Evolutionary conservation across 768 basidiomycete genomes (phyloP), one percentile per base, ranked within the genome.

Genomic region (Crassisporium funariophilum): DNA sequence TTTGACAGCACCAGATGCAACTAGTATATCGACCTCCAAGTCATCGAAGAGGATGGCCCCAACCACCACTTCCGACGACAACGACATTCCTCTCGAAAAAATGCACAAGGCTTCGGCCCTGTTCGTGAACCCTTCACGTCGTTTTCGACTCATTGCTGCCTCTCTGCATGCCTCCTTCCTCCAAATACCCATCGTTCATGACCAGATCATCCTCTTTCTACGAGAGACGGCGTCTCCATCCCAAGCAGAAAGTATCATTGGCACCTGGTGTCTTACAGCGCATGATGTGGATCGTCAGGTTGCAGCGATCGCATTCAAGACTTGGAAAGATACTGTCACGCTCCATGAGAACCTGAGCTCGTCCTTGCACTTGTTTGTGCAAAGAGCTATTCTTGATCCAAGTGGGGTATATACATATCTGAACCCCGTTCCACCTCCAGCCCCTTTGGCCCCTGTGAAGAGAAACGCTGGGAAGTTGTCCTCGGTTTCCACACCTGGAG

Each of bases 101-200:
- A n/a, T 92, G 24, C 90, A 97, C 65, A 91, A 95, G 65, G 68
- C 88, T n/a, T 84, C 94, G 0, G 74, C 86, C 1, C 75, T 97
- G 13, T 81, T 92, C 43, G 71, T 90, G 23, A 89, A 95, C 53
- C 81, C 91, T 0, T 84, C 87, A 7, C 82, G 91, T 24, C 82
- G 90, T 33, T 73, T 94, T 37, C 86, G 84, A 9, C 63, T 75
- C 20, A 75, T 82, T 4, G 76, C 83, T 21, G 81, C 78, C 29
- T 73, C 72, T 1, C 62, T 88, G 2, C 91, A 95, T 53, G 57
- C 76, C 0, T 75, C 82, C 5, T 68, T 97, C 10, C 75, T 95
- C 2, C 74, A 76, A 3, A 75, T 88, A 2, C 63, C 77, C 0
- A 45, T 68, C 19, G 62, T 81, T 34, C 67, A 75, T 31, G 66